Percentiles rank a stretch among this genome's conserved stretches.
Evolutionary conservation across 2,329 filamentous ascomycete species (phyloP).

Genomic region (Clonostachys byssicola): DNA sequence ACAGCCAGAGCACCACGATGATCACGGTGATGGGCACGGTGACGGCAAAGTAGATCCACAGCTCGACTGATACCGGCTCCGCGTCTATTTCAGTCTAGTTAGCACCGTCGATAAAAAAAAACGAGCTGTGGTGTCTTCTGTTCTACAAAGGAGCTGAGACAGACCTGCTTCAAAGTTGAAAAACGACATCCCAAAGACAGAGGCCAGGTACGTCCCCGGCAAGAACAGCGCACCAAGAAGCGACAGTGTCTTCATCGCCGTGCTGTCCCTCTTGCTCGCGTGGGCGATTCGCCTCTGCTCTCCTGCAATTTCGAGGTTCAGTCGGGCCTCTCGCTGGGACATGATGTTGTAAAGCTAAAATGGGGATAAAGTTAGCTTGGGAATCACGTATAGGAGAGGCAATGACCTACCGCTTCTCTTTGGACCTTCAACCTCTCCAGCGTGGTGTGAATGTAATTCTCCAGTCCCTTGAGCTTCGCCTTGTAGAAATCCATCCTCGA

Average conservation of each 20-base stretch:
- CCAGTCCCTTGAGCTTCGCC: slow-evolving; percentile 56
- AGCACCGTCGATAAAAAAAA: neutral
- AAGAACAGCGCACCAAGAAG: slow-evolving; percentile 60
- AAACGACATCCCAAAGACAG: slow-evolving; percentile 63
- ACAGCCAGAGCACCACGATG: slow-evolving; percentile 52
- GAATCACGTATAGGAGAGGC: neutral
- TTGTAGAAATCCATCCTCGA: slow-evolving; percentile 55
- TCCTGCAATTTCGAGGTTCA: slow-evolving; percentile 59
- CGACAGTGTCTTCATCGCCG: slow-evolving; percentile 62
- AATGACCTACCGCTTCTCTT: slow-evolving; percentile 48
- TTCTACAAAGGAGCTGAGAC: neutral
- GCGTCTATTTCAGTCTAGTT: slow-evolving; percentile 12
- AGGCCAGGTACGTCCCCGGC: slow-evolving; percentile 58
- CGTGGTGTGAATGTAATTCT: slow-evolving; percentile 60
- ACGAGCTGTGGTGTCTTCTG: neutral
- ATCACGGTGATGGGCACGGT: slow-evolving; percentile 52
- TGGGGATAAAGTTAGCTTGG: neutral
- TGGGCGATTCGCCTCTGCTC: slow-evolving; percentile 56
- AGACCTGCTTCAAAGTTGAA: slow-evolving; percentile 49
- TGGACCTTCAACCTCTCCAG: slow-evolving; percentile 58
- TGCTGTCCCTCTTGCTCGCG: slow-evolving; percentile 57
- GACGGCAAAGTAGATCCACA: slow-evolving; percentile 63
- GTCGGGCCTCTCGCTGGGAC: slow-evolving; percentile 59
- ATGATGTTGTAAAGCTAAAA: slow-evolving; percentile 61
- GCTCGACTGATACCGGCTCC: slow-evolving; percentile 39